Percentiles rank a stretch among this genome's conserved stretches.
These are phyloP conservation scores for Rheum nobile DNA, from an alignment of 148 eudicot species.

Conservation along the genomic window DNA sequence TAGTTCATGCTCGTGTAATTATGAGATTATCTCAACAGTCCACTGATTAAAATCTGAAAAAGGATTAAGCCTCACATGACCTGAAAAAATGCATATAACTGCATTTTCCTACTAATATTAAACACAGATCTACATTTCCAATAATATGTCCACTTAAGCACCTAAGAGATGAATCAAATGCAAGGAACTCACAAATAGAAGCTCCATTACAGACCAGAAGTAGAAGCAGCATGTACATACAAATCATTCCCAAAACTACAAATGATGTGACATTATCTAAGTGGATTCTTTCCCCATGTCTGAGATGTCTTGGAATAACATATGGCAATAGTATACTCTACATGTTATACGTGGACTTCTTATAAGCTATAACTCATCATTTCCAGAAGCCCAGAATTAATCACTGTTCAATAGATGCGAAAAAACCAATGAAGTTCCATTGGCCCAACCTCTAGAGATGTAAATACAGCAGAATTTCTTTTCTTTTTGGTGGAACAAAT, in stretches of 20 bases:
- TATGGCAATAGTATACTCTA: neutral
- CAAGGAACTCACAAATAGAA: neutral
- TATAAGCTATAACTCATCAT: neutral
- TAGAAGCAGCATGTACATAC: neutral
- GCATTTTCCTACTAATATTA: neutral
- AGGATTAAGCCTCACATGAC: neutral
- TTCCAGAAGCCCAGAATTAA: neutral
- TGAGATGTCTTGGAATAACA: neutral
- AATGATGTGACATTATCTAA: neutral
- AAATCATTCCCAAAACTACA: neutral
- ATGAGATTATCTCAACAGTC: neutral
- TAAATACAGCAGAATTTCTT: neutral
- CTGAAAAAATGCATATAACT: neutral
- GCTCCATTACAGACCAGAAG: neutral
- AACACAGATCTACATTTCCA: neutral
- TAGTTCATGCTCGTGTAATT: neutral
- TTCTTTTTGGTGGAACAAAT: neutral
- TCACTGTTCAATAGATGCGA: neutral
- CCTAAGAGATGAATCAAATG: neutral
- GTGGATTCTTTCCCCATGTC: neutral
- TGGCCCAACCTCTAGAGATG: neutral
- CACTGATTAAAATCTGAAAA: neutral
- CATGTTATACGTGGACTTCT: neutral
- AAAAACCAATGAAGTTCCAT: neutral
- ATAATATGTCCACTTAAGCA: neutral